Percentiles rank a stretch among this genome's conserved stretches.
Conservation (phyloP, 495 filamentous ascomycete species). For the Penicillium dipodomyicola region DNA sequence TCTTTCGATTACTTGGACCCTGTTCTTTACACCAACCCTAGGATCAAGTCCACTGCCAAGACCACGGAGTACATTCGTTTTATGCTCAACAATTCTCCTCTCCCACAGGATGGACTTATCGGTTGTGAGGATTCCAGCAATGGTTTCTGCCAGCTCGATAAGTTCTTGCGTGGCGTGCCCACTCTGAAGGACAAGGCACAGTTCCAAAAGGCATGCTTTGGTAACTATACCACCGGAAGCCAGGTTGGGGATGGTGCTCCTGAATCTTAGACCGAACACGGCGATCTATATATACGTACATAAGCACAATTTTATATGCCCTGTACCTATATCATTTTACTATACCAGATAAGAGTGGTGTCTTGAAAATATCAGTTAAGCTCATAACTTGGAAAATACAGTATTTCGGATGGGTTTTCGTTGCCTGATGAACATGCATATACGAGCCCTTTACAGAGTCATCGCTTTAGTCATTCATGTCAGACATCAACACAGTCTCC, state of each 20-base stretch:
- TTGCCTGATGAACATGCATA: not conserved
- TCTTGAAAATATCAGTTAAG: not conserved
- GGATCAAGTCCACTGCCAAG: slow-evolving; percentile 1
- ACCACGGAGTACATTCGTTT: slow-evolving; percentile 32
- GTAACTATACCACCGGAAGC: slow-evolving; percentile 21
- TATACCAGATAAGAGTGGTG: not conserved
- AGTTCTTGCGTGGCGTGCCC: slow-evolving; percentile 25
- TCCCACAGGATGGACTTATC: slow-evolving; percentile 28
- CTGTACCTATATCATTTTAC: not conserved
- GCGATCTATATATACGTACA: not conserved
- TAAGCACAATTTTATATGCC: not conserved
- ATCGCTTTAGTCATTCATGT: no score
- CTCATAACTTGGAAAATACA: not conserved
- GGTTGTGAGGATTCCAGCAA: slow-evolving; percentile 30
- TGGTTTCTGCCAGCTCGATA: slow-evolving; percentile 30
- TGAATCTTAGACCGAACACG: slow-evolving; percentile 6
- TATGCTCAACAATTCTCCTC: slow-evolving; percentile 31
- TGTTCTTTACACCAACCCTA: slow-evolving; percentile 31
- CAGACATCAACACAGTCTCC: no score
- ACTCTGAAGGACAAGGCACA: slow-evolving; percentile 23
- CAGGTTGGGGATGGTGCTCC: slow-evolving; percentile 35
- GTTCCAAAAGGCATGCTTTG: slow-evolving; percentile 33
- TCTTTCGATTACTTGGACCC: slow-evolving; percentile 19
- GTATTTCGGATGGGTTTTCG: no score
- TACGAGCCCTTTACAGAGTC: no score